Base-by-base conservation (phyloP, 495 filamentous ascomycete species). In the Penicillium bovifimosum region DNA sequence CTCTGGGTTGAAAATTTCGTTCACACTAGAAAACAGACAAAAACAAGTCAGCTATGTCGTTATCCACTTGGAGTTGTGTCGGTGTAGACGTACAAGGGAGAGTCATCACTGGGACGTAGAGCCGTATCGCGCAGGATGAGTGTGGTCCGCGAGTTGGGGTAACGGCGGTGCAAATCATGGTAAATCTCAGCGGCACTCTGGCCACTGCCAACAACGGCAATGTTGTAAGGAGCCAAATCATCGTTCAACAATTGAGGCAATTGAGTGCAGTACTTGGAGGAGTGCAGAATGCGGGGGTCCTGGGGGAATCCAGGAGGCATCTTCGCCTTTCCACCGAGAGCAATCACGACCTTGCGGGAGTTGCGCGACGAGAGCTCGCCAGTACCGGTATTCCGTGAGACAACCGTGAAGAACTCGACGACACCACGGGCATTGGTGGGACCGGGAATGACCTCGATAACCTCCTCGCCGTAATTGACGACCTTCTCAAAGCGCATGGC, bases 111-210 rank as follows among this genome's bases (percentile, higher is more conserved):
- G 4, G 92, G 92, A 49, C 85, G 85, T 50, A 98, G 72, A 35
- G 90, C 90, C 29, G 87, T 77, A 33, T 82, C 84, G 40, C 86
- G 81, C 66, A 95, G 91, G 40, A 95, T 78, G 41, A 98, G 60
- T 5, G 71, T 79, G 1, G 89, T 88, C 42, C 79, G 77, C n/a
- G 86, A 82, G 61, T 90, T 89, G 9, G 88, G 88, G 64, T 91
- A 96, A 26, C 85, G 73, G n/a, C 73, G 76, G 56, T 91, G 87
- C 18, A 96, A 71, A 65, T 96, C 90, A 67, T 87, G 85, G 75
- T 92, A 98, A 53, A 96, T 95, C 75, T 98, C 92, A 0, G 92
- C 92, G 3, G 92, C 88, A 61, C 88, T 93, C 72, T 98, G 93
- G 7, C 92, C 92, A 41, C 83, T 86, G 11, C 92, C 92, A 41